Conservation (phyloP, 768 basidiomycete species). For the Podaxis sp. region DNA sequence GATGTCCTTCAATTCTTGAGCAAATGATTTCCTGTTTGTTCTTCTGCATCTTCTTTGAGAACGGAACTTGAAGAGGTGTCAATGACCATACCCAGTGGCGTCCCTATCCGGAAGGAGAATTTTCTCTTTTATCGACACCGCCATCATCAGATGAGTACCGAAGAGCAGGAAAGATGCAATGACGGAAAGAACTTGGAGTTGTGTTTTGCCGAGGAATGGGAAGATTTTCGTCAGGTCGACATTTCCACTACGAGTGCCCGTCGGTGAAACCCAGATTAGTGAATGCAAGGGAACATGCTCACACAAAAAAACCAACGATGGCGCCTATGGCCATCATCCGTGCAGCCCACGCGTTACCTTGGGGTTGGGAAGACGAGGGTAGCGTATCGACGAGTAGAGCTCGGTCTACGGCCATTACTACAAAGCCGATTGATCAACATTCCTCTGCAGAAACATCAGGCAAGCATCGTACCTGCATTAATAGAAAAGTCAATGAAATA, state of each 20-base stretch:
- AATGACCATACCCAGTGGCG: constrained; percentile 15
- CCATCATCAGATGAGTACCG: constrained; percentile 58
- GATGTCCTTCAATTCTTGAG: constrained; percentile 55
- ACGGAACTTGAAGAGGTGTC: neutral
- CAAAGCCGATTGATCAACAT: neutral
- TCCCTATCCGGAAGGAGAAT: constrained; percentile 44
- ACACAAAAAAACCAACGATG: constrained; percentile 87
- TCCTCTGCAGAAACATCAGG: neutral
- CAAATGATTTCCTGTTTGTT: constrained; percentile 24
- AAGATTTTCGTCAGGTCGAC: constrained; percentile 66
- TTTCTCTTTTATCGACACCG: constrained; percentile 64
- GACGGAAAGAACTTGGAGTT: constrained; percentile 78
- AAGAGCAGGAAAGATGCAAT: constrained; percentile 69
- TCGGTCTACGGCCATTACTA: constrained; percentile 87
- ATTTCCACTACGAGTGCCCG: constrained; percentile 55
- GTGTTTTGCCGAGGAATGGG: constrained; percentile 73
- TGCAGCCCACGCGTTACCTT: constrained; percentile 93
- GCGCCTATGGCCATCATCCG: constrained; percentile 88
- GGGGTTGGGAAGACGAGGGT: constrained; percentile 68
- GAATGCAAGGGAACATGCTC: constrained; percentile 23
- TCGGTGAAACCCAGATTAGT: neutral
- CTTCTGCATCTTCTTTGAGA: constrained; percentile 16
- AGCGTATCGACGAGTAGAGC: constrained; percentile 86
- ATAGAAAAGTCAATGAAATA: constrained; percentile 58
- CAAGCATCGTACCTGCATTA: constrained; percentile 34